These are phyloP conservation scores for Lodderomyces parapsilosis DNA, from an alignment of 1,139 yeast species.

Conservation along the genomic window DNA sequence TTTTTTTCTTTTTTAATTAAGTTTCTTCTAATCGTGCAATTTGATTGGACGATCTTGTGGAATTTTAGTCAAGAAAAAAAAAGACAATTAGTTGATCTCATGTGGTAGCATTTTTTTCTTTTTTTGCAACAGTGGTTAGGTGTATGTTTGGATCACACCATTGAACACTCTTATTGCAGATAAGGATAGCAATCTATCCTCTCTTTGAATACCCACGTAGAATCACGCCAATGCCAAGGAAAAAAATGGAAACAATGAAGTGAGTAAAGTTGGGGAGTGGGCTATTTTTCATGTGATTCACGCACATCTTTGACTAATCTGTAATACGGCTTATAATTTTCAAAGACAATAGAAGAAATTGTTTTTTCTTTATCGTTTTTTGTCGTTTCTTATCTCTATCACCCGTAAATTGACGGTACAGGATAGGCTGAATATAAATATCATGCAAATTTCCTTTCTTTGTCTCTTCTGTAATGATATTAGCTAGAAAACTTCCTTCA, in stretches of 20 bases:
- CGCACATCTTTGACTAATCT: too few species aligned
- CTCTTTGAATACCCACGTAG: too few species aligned
- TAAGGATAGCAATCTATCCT: too few species aligned
- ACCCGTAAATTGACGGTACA: background rate
- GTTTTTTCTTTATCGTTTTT: background rate
- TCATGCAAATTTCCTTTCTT: background rate
- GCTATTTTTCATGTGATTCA: too few species aligned
- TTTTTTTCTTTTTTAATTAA: background rate
- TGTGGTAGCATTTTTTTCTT: background rate
- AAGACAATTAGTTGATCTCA: background rate
- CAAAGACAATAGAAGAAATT: background rate
- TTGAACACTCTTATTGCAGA: too few species aligned
- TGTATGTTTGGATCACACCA: too few species aligned
- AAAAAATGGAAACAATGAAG: background rate
- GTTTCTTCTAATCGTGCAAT: background rate
- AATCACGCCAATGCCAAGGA: background rate
- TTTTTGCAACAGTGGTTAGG: too few species aligned
- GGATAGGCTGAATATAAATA: background rate
- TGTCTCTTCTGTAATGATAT: background rate
- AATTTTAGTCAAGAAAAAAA: background rate
- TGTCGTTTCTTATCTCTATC: background rate
- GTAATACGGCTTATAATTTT: background rate
- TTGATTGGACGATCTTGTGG: background rate
- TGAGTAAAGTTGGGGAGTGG: background rate
- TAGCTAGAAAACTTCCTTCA: background rate